A percentile compares a stretch with the other conserved stretches of the same genome.
phyloP scores from a whole-genome alignment of 768 basidiomycete genomes.

The Calvatia gigantea region DNA sequence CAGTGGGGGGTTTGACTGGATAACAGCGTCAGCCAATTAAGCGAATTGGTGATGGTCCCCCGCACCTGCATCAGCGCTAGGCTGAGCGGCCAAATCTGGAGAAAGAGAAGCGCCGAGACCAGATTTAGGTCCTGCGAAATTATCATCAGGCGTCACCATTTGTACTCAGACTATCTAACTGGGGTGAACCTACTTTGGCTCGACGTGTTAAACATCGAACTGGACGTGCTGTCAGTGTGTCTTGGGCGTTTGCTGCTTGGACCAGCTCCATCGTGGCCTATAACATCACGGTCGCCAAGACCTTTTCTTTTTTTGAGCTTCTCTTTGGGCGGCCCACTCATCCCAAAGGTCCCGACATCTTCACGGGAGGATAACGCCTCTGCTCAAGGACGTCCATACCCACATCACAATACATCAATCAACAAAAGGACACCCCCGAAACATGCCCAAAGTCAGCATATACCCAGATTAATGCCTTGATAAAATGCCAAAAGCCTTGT shows the following conservation, averaged over 20 bases:
- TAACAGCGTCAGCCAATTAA: not conserved
- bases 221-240: not conserved
- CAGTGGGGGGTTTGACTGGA: not conserved
- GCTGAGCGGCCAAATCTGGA: not conserved
- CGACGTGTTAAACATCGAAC: not conserved
- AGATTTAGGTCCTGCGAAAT: not conserved
- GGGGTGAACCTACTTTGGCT: not conserved
- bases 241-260: constrained; percentile 1
- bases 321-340: not conserved
- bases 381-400: not conserved
- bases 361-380: not conserved
- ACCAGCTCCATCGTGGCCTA: not conserved
- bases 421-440: not conserved
- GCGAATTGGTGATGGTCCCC: not conserved
- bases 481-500: not conserved
- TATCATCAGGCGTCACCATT: not conserved
- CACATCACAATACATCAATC: not conserved
- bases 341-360: not conserved
- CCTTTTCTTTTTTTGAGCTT: constrained; percentile 6
- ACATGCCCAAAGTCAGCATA: not conserved
- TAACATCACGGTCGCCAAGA: not conserved
- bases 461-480: not conserved
- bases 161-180: not conserved
- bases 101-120: not conserved
- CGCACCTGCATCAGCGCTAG: not conserved